Conservation (phyloP, 805 yeast genomes). For the Lipomyces chichibuensis region DNA sequence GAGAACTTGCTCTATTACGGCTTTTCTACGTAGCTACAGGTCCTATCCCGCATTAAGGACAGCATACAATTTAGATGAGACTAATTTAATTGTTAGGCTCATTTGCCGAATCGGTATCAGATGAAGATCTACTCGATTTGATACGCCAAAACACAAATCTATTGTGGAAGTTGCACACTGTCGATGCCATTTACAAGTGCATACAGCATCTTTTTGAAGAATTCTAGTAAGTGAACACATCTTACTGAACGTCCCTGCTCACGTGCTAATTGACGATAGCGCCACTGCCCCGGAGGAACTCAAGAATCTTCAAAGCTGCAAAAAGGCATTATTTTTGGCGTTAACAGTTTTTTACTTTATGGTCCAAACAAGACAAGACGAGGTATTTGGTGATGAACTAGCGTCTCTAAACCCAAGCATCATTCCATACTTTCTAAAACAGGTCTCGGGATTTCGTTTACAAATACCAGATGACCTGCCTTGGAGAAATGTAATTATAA, state of each 20-base stretch:
- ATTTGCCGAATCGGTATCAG: conserved; percentile 17
- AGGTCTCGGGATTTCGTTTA: conserved; percentile 16
- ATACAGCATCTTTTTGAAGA: conserved; percentile 11
- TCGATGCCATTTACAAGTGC: conserved; percentile 14
- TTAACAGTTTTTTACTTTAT: conserved; percentile 27
- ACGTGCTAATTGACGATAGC: not conserved
- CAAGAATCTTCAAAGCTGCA: not conserved
- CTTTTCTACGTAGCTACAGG: conserved; percentile 26
- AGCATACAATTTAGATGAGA: not conserved
- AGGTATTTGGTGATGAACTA: conserved; percentile 3
- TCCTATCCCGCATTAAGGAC: not conserved
- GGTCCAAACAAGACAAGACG: conserved; percentile 10
- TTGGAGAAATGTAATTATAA: conserved; percentile 18
- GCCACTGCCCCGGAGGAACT: not conserved
- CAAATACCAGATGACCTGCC: conserved; percentile 24
- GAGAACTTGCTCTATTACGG: conserved; percentile 16
- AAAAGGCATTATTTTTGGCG: conserved; percentile 14
- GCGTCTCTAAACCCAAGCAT: conserved; percentile 14
- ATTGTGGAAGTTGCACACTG: conserved; percentile 5
- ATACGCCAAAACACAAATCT: conserved; percentile 11
- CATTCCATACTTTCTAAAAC: conserved; percentile 24
- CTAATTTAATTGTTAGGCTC: conserved; percentile 9
- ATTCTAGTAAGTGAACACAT: conserved; percentile 13
- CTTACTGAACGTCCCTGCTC: not conserved
- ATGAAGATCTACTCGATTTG: conserved; percentile 15